Evolutionary conservation across 2,329 filamentous ascomycete genomes (phyloP).

Genomic region (Fusarium sp.): DNA sequence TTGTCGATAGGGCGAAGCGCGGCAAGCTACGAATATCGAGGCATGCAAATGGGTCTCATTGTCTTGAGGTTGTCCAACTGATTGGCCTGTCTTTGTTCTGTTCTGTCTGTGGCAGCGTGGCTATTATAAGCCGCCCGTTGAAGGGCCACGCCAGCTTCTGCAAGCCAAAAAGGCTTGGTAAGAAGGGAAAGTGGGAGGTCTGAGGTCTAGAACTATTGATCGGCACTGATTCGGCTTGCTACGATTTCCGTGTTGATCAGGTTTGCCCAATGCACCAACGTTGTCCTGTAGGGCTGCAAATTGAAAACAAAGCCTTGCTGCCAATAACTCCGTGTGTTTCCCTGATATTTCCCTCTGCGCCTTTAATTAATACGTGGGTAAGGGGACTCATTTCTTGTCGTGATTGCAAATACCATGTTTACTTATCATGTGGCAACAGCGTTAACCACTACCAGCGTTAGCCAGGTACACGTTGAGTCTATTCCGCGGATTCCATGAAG

Average conservation of each 20-base stretch:
- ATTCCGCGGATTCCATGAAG: background rate
- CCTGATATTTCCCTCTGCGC: background rate
- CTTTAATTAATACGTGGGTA: background rate
- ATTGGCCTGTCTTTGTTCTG: constrained; percentile 12
- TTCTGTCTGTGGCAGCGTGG: background rate
- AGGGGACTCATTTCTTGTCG: background rate
- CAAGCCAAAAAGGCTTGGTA: background rate
- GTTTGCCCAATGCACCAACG: background rate
- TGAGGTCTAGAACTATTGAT: constrained; percentile 37
- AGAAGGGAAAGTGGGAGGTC: background rate
- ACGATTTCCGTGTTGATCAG: constrained; percentile 11
- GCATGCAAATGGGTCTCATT: constrained; percentile 2
- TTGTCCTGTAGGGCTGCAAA: constrained; percentile 1
- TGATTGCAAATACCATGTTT: background rate
- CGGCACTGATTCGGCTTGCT: constrained; percentile 10
- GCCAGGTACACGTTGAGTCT: constrained; percentile 20
- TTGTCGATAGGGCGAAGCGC: constrained; percentile 33
- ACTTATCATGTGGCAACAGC: constrained; percentile 18
- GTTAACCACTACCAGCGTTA: constrained; percentile 13
- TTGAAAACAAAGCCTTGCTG: background rate
- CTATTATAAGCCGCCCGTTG: background rate
- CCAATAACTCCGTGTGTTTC: background rate
- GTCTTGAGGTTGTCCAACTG: constrained; percentile 2
- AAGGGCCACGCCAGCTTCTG: constrained; percentile 14
- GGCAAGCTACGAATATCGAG: constrained; percentile 22